These are phyloP conservation scores for Pythium phragmiticola DNA, from an alignment of 352 stramenopile genomes.

Conservation along the genomic window DNA sequence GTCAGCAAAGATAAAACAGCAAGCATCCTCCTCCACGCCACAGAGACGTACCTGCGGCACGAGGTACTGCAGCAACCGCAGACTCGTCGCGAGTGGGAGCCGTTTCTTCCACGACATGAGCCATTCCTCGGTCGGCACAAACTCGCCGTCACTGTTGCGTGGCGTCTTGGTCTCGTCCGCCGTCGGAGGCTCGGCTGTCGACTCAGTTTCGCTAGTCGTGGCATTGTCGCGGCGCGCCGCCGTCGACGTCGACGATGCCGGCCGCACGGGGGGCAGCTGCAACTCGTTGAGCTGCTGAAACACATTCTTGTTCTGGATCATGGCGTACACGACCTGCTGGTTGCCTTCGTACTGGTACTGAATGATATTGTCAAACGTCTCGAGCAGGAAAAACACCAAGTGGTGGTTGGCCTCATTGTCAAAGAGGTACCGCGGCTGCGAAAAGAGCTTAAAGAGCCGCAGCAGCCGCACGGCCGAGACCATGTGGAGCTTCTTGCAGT, in stretches of 20 bases:
- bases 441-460: conserved; percentile 97
- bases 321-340: conserved; percentile 97
- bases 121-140: conserved; percentile 93
- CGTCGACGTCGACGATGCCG: conserved; percentile 11
- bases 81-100: conserved; percentile 94
- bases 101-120: conserved; percentile 93
- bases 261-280: conserved; percentile 86
- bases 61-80: conserved; percentile 93
- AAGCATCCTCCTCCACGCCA: background rate
- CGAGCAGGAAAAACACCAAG: conserved; percentile 95
- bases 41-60: conserved; percentile 75
- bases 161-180: conserved; percentile 30
- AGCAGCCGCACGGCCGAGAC: conserved; percentile 95
- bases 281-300: conserved; percentile 92
- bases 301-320: conserved; percentile 96
- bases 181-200: background rate
- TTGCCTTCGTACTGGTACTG: conserved; percentile 98
- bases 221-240: conserved; percentile 12
- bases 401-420: conserved; percentile 95
- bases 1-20: conserved; percentile 3
- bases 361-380: conserved; percentile 99
- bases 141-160: conserved; percentile 51
- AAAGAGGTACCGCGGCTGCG: conserved; percentile 92
- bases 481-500: conserved; percentile 96
- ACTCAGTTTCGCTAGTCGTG: conserved; percentile 12